Percentiles rank a stretch among this genome's conserved stretches.
phyloP scores from a whole-genome alignment of 139 green algal genomes.

The Ettlia oleoabundans region DNA sequence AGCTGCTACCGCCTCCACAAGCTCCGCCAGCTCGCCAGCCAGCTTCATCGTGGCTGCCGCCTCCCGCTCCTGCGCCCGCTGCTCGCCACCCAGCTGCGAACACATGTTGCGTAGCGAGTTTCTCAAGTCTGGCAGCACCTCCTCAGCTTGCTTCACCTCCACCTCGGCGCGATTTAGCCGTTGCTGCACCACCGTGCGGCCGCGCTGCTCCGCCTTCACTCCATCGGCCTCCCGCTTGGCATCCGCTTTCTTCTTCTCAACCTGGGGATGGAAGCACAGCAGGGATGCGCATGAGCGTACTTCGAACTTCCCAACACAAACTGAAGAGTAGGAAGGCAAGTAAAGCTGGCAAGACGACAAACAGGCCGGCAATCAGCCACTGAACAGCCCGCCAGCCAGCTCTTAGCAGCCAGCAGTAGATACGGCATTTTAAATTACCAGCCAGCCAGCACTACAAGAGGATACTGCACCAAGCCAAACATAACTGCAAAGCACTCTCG shows the following conservation, averaged over 20 bases:
- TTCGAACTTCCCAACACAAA: no score
- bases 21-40: constrained; percentile 35
- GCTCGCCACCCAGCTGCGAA: constrained; percentile 13
- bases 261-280: not conserved
- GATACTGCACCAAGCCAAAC: not conserved
- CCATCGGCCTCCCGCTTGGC: constrained; percentile 21
- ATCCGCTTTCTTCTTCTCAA: constrained; percentile 24
- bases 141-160: constrained; percentile 2
- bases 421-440: not conserved
- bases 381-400: not conserved
- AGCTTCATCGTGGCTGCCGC: constrained; percentile 25
- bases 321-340: not conserved
- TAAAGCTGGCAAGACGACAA: not conserved
- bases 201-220: constrained; percentile 7
- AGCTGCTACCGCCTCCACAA: constrained; percentile 30
- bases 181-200: not conserved
- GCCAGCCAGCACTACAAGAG: not conserved
- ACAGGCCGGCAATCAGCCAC: not conserved
- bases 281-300: no score
- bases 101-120: constrained; percentile 17
- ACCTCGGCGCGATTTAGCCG: constrained; percentile 14
- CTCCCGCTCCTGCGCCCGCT: constrained; percentile 2
- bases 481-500: not conserved
- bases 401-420: not conserved
- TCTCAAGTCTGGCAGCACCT: constrained; percentile 16